Conservation (phyloP, 2,329 filamentous ascomycete species). For the Nemania sp. region DNA sequence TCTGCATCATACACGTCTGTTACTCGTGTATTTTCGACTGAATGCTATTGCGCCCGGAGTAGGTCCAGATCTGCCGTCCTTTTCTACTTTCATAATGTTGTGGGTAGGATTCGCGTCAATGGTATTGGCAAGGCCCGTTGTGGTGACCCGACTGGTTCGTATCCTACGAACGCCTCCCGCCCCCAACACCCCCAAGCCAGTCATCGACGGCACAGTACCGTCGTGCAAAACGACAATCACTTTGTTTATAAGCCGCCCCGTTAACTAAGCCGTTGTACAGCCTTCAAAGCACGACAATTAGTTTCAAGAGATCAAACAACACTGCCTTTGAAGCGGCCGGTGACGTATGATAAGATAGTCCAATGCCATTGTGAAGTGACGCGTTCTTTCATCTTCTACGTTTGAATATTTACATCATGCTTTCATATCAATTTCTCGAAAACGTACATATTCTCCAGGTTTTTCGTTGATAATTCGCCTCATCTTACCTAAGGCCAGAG, state of each 20-base stretch:
- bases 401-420: not conserved
- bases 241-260: not conserved
- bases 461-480: not conserved
- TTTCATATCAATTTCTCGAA: not conserved
- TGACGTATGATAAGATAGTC: not conserved
- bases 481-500: no score
- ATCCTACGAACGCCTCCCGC: not conserved
- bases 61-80: not conserved
- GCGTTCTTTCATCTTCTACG: not conserved
- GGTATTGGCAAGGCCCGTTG: not conserved
- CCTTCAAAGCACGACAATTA: not conserved
- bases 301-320: not conserved
- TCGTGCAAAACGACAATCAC: not conserved
- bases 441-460: not conserved
- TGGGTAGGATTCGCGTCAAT: not conserved
- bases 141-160: not conserved
- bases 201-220: not conserved
- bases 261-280: not conserved
- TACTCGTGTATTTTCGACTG: not conserved
- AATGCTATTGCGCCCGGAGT: not conserved
- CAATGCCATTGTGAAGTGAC: not conserved
- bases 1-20: not conserved
- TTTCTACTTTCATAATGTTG: not conserved
- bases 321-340: not conserved
- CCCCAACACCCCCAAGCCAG: not conserved